phyloP scores from a whole-genome alignment of 306 rosid species.

The Senna tora region DNA sequence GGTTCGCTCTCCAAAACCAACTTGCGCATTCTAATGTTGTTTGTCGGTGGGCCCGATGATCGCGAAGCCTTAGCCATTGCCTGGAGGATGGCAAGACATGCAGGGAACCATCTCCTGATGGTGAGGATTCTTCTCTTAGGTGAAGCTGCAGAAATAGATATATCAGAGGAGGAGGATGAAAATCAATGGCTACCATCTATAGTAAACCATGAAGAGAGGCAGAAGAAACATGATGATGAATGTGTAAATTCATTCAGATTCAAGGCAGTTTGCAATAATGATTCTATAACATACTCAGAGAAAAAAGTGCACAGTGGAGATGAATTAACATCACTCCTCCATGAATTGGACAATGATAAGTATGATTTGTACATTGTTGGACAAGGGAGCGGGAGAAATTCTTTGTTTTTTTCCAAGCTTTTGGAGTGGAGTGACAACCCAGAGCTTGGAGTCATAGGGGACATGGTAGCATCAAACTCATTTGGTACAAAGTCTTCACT shows the following conservation, averaged over 20 bases:
- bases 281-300: neutral
- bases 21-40: slow-evolving; percentile 19
- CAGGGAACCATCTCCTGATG: slow-evolving; percentile 39
- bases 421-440: slow-evolving; percentile 2
- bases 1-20: neutral
- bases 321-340: neutral
- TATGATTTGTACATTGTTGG: slow-evolving; percentile 9
- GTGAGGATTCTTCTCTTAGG: neutral
- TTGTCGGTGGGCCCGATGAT: slow-evolving; percentile 57
- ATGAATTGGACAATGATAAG: neutral
- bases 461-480: neutral
- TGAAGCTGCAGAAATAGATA: neutral
- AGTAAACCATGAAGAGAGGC: neutral
- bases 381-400: neutral
- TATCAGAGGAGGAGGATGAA: neutral
- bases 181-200: neutral
- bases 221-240: neutral
- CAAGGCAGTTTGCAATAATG: neutral
- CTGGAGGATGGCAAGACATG: slow-evolving; percentile 50
- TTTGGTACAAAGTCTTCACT: slow-evolving; percentile 46
- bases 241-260: neutral
- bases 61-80: slow-evolving; percentile 59
- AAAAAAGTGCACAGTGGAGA: slow-evolving; percentile 1
- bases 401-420: neutral
- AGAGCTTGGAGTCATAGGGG: slow-evolving; percentile 7